Evolutionary conservation across 1,284 basidiomycete genomes (phyloP), one percentile per base, ranked within the genome.

Genomic region (Vanrija sp.): DNA sequence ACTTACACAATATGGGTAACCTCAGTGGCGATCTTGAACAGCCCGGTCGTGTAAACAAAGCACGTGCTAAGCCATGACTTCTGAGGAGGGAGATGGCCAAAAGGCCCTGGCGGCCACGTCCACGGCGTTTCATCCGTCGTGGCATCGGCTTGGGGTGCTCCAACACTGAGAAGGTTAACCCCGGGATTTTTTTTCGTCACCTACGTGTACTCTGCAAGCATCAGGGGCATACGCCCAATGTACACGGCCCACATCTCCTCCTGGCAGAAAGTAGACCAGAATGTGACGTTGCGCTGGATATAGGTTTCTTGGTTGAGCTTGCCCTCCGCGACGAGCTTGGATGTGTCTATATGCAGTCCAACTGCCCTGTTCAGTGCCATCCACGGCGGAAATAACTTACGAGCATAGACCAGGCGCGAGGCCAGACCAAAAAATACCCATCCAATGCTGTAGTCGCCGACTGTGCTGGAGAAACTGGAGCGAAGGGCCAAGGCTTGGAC

Each of bases 401-500:
- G 46, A 6, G 63, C 58, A 49, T 63, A 57, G n/a, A 61, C 59
- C 10, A 59, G 51, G 10, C 66, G 38, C n/a, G 49, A 49, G 0
- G 63, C 65, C 39, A 64, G 50, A 10, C 66, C 67, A 15, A 59
- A 59, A 25, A 61, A 58, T 12, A 65, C 43, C 64, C 66, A 73
- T 3, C 65, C 66, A 3, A 63, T 44, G 12, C 62, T 62, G 46
- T 69, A 64, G 34, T 69, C 63, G 8, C 64, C 67, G 18, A 60
- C 50, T 0, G 81, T 79, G 3, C 81, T 83, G 63, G 86, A 80
- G 67, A 81, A 86, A 55, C 81, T 83, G 3, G 81, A 81, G 7
- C 86, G 63, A 16, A 83, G 72, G 0, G 81, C 80, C 16, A 87
- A 68, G 1, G 80, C 85, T 40, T 82, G 81, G 2, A 86, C 81